Base-by-base conservation (phyloP, 257 asterid genomes). In the Lithospermum erythrorhizon region DNA sequence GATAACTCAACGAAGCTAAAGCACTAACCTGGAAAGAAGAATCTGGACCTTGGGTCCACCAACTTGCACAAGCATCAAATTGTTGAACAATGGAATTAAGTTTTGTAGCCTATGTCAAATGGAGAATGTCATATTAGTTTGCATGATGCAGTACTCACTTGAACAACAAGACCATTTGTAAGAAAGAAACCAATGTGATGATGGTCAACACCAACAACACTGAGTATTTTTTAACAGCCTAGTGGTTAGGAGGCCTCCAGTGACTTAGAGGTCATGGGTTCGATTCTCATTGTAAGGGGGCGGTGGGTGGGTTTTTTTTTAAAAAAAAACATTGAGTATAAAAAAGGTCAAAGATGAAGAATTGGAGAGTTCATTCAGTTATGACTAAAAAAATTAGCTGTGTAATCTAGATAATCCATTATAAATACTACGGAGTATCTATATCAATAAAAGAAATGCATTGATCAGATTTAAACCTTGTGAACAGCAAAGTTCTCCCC, bases 41-140 rank as follows among this genome's bases (percentile, higher is more conserved):
- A 84, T 89, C 89, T 67, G 97, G 99, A 61, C 99, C 99, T 66
- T 93, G 99, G 7, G 99, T 93, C 97, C 99, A 93, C 97, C 99
- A 93, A 81, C 99, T 93, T 61, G 99, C 96, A 83, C 96, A 89
- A 61, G 87, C 99, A 86, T 93, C 99, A 76, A 93, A 93, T 74
- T 83, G 91, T 74, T 86, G 88, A 79, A 82, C 77, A 48, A 89
- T 83, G 70, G 62, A 70, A 74, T 72, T 74, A 48, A 18, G 61
- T 67, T 71, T 59, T 82, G 79, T 77, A 73, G 71, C 81, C 75
- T 72, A 70, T 63, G 68, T 14, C 24, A 76, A 72, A 58, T 58
- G 23, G 68, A 24, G 55, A 53, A 53, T 48, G 19, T 62, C 21
- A n/a, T 23, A 67, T 73, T 54, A 75, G 82, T 72, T 30, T 63